Percentiles rank a stretch among this genome's conserved stretches.
These are phyloP conservation scores for Fusarium nurragi DNA, from an alignment of 2,329 filamentous ascomycete species.

Conservation along the genomic window DNA sequence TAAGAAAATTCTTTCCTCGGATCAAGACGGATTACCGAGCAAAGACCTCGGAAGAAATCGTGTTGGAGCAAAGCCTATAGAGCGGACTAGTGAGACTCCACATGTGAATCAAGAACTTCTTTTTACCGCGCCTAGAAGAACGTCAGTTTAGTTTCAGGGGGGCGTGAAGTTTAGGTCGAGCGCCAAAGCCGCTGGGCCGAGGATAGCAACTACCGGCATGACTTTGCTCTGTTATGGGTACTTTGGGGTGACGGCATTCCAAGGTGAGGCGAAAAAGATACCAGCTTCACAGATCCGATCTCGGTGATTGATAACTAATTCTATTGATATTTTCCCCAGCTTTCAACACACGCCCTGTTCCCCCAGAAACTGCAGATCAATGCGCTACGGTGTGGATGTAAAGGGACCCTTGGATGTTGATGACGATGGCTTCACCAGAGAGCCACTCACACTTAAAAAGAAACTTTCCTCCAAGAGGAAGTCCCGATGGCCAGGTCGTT, in stretches of 20 bases:
- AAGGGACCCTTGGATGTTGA: slow-evolving; percentile 8
- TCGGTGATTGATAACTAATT: slow-evolving; percentile 15
- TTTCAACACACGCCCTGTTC: slow-evolving; percentile 32
- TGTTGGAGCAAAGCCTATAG: slow-evolving; percentile 7
- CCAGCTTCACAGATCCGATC: slow-evolving; percentile 29
- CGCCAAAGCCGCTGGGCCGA: slow-evolving; percentile 42
- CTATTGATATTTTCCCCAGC: slow-evolving; percentile 33
- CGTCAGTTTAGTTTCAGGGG: slow-evolving; percentile 14
- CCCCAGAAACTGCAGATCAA: slow-evolving; percentile 29
- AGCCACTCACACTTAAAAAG: slow-evolving; percentile 10
- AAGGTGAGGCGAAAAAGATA: slow-evolving; percentile 11
- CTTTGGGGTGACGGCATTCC: slow-evolving; percentile 20
- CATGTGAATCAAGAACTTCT: slow-evolving; percentile 19
- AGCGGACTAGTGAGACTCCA: slow-evolving; percentile 17
- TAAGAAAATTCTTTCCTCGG: slow-evolving; percentile 16
- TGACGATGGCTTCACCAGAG: slow-evolving; percentile 26
- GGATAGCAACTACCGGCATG: slow-evolving; percentile 31
- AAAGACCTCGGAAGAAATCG: slow-evolving; percentile 33
- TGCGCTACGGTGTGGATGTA: slow-evolving; percentile 24
- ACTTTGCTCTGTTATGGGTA: slow-evolving; percentile 6
- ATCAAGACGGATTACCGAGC: slow-evolving; percentile 26
- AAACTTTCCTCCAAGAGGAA: slow-evolving; percentile 16
- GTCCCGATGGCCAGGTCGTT: slow-evolving; percentile 10
- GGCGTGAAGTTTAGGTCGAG: slow-evolving; percentile 27
- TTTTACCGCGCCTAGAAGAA: slow-evolving; percentile 26